Conservation (phyloP, 495 filamentous ascomycete species). For the Articulospora tetracladia region DNA sequence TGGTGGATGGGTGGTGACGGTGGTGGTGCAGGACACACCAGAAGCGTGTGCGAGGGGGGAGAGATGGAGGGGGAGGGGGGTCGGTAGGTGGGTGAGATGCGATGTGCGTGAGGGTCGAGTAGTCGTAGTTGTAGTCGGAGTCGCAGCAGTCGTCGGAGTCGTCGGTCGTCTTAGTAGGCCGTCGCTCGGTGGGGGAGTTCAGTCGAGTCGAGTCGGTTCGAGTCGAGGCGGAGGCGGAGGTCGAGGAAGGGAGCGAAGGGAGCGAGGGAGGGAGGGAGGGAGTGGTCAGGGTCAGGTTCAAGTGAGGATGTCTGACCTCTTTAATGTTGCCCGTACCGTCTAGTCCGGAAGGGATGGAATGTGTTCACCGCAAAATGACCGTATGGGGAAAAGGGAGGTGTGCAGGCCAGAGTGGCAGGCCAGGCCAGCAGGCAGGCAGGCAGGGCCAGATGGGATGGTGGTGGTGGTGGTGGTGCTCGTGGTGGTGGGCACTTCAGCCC, state of each 20-base stretch:
- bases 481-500: no score
- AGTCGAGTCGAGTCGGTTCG: no score
- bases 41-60: not conserved
- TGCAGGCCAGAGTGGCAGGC: no score
- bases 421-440: no score
- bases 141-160: not conserved
- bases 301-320: not conserved
- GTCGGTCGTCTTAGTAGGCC: not conserved
- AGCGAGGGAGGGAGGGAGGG: not conserved
- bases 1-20: not conserved
- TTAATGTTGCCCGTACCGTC: not conserved
- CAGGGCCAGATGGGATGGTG: not conserved
- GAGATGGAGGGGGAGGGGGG: not conserved
- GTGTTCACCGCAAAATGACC: not conserved
- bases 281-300: no score
- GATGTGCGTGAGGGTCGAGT: not conserved
- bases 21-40: not conserved
- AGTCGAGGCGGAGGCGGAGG: not conserved
- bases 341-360: not conserved
- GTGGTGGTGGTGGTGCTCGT: conserved; percentile 1
- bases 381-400: not conserved
- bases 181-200: not conserved
- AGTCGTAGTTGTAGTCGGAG: not conserved
- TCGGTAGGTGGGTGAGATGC: not conserved
- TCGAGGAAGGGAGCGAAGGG: not conserved